Percentiles rank a stretch among this genome's conserved stretches.
phyloP scores from a whole-genome alignment of 176 grass and related monocot species.

The Calamus simplicifolius region DNA sequence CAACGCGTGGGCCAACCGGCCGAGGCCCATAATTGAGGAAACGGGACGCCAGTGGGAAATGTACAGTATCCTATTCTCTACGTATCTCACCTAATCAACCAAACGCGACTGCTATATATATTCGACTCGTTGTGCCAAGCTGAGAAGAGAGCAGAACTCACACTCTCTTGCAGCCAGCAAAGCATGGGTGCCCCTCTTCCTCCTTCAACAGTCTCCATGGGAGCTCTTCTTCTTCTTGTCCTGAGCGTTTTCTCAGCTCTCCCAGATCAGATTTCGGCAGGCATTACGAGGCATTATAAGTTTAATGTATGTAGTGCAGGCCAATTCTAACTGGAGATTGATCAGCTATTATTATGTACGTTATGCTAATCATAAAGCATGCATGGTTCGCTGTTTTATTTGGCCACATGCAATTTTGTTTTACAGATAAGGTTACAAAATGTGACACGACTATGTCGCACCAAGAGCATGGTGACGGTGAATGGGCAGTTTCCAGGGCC shows the following conservation, averaged over 20 bases:
- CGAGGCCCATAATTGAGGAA: background rate
- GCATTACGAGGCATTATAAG: constrained; percentile 47
- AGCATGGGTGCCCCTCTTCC: background rate
- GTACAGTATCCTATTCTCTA: constrained; percentile 1
- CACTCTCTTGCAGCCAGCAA: constrained; percentile 7
- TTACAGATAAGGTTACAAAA: constrained; percentile 46
- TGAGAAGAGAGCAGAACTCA: constrained; percentile 14
- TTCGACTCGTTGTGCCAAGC: constrained; percentile 40
- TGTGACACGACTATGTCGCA: constrained; percentile 62
- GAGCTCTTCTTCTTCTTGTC: constrained; percentile 20
- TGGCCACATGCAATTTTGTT: no score
- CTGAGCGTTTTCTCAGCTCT: constrained; percentile 28
- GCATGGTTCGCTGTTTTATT: background rate
- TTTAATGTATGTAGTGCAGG: constrained; percentile 37
- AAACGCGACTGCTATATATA: constrained; percentile 26
- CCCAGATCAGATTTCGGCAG: constrained; percentile 25
- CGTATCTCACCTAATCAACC: constrained; percentile 36
- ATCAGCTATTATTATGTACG: background rate
- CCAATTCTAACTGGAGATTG: background rate
- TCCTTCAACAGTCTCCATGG: constrained; percentile 8
- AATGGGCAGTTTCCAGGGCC: constrained; percentile 80
- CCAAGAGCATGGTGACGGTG: constrained; percentile 76
- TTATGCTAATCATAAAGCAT: background rate
- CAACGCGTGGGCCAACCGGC: background rate
- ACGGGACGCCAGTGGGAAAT: background rate